Evolutionary conservation across 345 rosid genomes (phyloP).

Genomic region (Erysimum cheiranthoides): DNA sequence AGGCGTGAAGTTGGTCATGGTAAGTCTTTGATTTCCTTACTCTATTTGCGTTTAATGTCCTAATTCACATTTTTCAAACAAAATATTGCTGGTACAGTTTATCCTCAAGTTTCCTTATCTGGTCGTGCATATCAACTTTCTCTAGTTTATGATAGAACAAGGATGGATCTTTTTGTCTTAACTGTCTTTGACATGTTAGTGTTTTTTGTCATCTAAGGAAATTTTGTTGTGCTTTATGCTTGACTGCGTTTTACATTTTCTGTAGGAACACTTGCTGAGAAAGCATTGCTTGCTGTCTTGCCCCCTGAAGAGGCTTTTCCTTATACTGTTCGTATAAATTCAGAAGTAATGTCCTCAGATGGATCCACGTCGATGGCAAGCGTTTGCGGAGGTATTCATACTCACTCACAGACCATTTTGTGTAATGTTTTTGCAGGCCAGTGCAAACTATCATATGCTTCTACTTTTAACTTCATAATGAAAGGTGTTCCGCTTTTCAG

Average conservation of each 20-base stretch:
- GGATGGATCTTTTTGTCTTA: slow-evolving; percentile 20
- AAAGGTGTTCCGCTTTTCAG: slow-evolving; percentile 50
- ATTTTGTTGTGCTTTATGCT: background rate
- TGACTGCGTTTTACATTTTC: slow-evolving; percentile 11
- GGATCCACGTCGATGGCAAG: slow-evolving; percentile 99
- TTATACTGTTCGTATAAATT: slow-evolving; percentile 82
- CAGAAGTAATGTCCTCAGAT: slow-evolving; percentile 99
- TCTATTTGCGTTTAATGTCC: background rate
- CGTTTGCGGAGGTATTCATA: slow-evolving; percentile 86
- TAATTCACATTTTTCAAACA: background rate
- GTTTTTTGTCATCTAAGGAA: background rate
- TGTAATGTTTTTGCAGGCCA: background rate
- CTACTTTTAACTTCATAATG: slow-evolving; percentile 12
- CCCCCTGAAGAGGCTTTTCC: slow-evolving; percentile 86
- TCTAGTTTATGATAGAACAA: background rate
- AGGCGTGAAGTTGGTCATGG: slow-evolving; percentile 99
- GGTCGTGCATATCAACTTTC: slow-evolving; percentile 12
- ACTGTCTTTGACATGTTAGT: background rate
- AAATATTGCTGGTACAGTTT: background rate
- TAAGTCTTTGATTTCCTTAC: slow-evolving; percentile 41
- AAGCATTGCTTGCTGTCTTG: slow-evolving; percentile 87
- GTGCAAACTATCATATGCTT: background rate
- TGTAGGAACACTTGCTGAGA: slow-evolving; percentile 95
- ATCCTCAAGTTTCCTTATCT: slow-evolving; percentile 1
- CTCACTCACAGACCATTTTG: background rate